Percentiles rank a stretch among this genome's conserved stretches.
Conservation (phyloP, 371 early-diverging fungal genomes). For the Mortierella sp. region DNA sequence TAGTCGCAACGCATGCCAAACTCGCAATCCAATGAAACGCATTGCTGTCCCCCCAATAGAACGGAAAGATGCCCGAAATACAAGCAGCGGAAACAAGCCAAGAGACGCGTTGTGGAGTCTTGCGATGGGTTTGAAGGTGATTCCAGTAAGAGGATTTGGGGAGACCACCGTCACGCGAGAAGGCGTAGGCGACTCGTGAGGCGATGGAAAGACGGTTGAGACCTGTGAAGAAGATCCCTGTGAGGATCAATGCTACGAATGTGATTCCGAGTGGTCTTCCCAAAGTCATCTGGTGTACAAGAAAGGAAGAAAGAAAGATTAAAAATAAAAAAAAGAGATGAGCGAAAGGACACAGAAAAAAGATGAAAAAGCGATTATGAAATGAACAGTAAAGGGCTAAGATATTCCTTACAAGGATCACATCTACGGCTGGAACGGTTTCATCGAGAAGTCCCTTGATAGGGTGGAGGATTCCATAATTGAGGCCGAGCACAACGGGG, state of each 20-base stretch:
- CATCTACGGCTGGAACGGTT: slow-evolving; percentile 30
- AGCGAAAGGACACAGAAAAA: neutral
- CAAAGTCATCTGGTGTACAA: slow-evolving; percentile 16
- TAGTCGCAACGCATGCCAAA: slow-evolving; percentile 35
- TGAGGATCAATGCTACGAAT: slow-evolving; percentile 26
- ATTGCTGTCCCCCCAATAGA: slow-evolving; percentile 45
- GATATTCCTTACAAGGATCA: slow-evolving; percentile 28
- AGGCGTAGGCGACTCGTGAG: slow-evolving; percentile 35
- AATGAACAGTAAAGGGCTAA: neutral
- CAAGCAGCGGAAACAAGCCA: slow-evolving; percentile 34
- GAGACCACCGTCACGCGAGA: slow-evolving; percentile 44
- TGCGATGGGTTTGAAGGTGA: slow-evolving; percentile 30
- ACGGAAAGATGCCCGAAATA: slow-evolving; percentile 40
- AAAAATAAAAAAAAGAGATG: neutral
- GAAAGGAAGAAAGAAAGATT: neutral
- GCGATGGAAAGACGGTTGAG: slow-evolving; percentile 32
- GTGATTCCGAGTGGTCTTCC: slow-evolving; percentile 9
- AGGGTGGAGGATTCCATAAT: slow-evolving; percentile 29
- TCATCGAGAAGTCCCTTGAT: slow-evolving; percentile 49
- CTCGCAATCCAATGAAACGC: slow-evolving; percentile 51
- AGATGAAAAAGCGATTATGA: neutral
- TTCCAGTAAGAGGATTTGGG: slow-evolving; percentile 47
- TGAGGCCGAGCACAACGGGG: slow-evolving; percentile 31
- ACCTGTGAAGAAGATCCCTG: slow-evolving; percentile 40
- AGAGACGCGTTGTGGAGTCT: slow-evolving; percentile 39